phyloP scores from a whole-genome alignment of 345 rosid genomes.

The Acer saccharum region DNA sequence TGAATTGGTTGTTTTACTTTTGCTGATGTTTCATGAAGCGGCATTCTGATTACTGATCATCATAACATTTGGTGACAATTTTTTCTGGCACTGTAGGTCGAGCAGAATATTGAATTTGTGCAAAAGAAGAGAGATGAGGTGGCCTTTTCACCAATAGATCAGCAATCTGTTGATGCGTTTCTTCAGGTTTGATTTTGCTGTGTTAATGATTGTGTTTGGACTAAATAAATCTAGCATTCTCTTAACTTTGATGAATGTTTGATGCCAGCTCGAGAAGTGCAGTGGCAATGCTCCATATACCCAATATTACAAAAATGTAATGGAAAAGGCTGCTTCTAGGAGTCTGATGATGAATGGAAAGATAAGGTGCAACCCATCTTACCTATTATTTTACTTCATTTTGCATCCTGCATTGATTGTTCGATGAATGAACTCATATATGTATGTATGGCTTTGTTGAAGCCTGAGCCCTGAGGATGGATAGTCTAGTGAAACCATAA shows the following conservation, averaged over 20 bases:
- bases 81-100: slow-evolving; percentile 51
- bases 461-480: neutral
- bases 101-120: slow-evolving; percentile 72
- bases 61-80: neutral
- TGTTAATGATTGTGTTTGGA: neutral
- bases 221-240: neutral
- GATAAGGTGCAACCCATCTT: slow-evolving; percentile 35
- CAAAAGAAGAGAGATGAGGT: slow-evolving; percentile 80
- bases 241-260: slow-evolving; percentile 21
- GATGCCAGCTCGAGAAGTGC: slow-evolving; percentile 61
- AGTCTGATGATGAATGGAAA: slow-evolving; percentile 31
- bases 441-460: neutral
- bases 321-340: slow-evolving; percentile 61
- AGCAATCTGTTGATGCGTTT: slow-evolving; percentile 67
- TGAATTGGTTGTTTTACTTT: neutral
- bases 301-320: slow-evolving; percentile 69
- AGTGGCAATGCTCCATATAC: slow-evolving; percentile 52
- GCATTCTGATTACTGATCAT: neutral
- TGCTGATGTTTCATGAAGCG: neutral
- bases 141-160: slow-evolving; percentile 88
- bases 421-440: neutral
- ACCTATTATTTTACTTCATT: neutral
- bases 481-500: neutral
- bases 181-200: slow-evolving; percentile 49
- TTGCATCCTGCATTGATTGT: neutral